Evolutionary conservation across 1,284 basidiomycete species (phyloP).

Genomic region (Cutaneotrichosporon sp.): DNA sequence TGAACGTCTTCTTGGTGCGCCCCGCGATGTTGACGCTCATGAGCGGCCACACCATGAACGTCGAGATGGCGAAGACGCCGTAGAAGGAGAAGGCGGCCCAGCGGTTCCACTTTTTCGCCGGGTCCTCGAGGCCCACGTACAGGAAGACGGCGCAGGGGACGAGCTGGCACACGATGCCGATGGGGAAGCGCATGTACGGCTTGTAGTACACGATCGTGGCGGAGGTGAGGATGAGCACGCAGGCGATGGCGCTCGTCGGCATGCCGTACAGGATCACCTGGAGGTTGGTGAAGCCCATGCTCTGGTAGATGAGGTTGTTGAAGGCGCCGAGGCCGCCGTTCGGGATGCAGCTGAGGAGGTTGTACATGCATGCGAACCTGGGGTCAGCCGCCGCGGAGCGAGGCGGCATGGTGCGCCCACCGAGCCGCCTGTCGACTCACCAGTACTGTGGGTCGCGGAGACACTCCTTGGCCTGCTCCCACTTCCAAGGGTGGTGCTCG

Average conservation of each 20-base stretch:
- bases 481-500: slow-evolving; percentile 34
- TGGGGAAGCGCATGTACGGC: slow-evolving; percentile 25
- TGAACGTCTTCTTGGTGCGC: slow-evolving; percentile 38
- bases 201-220: slow-evolving; percentile 20
- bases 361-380: slow-evolving; percentile 16
- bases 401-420: slow-evolving; percentile 3
- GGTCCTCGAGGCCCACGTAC: slow-evolving; percentile 28
- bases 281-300: slow-evolving; percentile 34
- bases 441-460: slow-evolving; percentile 36
- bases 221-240: slow-evolving; percentile 16
- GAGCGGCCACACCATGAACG: slow-evolving; percentile 39
- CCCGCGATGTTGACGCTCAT: slow-evolving; percentile 38
- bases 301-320: slow-evolving; percentile 21
- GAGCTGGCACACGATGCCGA: slow-evolving; percentile 24
- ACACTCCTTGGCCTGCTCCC: slow-evolving; percentile 35
- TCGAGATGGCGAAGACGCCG: slow-evolving; percentile 24
- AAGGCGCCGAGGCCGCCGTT: slow-evolving; percentile 36
- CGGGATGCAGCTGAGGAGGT: slow-evolving; percentile 31
- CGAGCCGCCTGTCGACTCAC: no score
- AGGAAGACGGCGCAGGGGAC: slow-evolving; percentile 28
- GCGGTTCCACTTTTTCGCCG: slow-evolving; percentile 26
- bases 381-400: no score
- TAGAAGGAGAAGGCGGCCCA: slow-evolving; percentile 32
- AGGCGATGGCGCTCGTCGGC: slow-evolving; percentile 29
- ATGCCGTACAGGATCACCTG: slow-evolving; percentile 27